Evolutionary conservation across 345 rosid species (phyloP).

Genomic region (Eucalyptus pauciflora): DNA sequence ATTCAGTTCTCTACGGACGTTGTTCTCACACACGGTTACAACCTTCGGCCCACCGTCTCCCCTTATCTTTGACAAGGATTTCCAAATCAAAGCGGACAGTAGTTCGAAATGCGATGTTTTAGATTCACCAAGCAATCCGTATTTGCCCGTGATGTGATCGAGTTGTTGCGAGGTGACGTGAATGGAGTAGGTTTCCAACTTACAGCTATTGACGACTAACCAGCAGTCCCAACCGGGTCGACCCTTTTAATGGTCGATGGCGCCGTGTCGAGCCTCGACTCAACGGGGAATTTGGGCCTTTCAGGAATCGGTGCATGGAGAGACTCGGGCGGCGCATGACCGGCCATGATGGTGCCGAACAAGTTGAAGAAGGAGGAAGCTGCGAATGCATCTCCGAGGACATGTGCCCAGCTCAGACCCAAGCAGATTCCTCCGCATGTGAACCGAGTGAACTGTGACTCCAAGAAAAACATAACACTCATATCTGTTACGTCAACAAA

Average conservation of each 20-base stretch:
- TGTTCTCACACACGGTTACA: slow-evolving; percentile 24
- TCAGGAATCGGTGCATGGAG: background rate
- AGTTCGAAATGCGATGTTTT: slow-evolving; percentile 9
- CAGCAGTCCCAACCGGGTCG: slow-evolving; percentile 47
- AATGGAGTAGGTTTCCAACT: slow-evolving; percentile 19
- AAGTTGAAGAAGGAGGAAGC: slow-evolving; percentile 42
- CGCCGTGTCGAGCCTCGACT: background rate
- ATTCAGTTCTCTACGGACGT: background rate
- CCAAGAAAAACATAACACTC: background rate
- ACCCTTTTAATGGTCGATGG: slow-evolving; percentile 20
- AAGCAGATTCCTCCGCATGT: slow-evolving; percentile 53
- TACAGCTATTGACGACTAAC: slow-evolving; percentile 10
- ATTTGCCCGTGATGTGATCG: slow-evolving; percentile 1
- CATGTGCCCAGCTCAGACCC: slow-evolving; percentile 76
- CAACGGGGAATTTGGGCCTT: background rate
- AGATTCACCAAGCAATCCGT: background rate
- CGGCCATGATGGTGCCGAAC: slow-evolving; percentile 21
- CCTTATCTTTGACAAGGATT: slow-evolving; percentile 22
- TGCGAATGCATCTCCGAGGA: slow-evolving; percentile 59
- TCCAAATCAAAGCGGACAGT: slow-evolving; percentile 53
- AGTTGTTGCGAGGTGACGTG: slow-evolving; percentile 19
- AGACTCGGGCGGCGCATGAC: slow-evolving; percentile 8
- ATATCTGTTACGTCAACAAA: background rate
- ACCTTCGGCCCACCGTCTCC: slow-evolving; percentile 8
- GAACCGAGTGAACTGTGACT: slow-evolving; percentile 56